Conservation (phyloP, 176 grass and related monocot genomes). For the Paspalum notatum region DNA sequence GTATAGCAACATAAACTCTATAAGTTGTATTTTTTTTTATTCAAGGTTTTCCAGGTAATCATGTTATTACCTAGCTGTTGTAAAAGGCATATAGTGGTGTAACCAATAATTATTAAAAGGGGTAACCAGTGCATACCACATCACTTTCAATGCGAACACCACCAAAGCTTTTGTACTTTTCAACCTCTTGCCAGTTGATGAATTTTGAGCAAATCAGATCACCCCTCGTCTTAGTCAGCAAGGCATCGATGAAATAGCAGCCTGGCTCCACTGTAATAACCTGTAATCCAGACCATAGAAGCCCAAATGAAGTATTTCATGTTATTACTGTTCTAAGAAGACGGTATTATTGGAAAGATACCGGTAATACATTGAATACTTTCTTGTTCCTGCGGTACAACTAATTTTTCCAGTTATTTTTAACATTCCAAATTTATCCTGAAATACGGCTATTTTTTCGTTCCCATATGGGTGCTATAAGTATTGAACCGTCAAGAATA, state of each 20-base stretch:
- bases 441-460: too few species aligned
- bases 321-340: neutral
- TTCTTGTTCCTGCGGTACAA: slow-evolving; percentile 11
- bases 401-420: neutral
- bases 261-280: slow-evolving; percentile 97
- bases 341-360: neutral
- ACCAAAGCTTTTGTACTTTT: slow-evolving; percentile 78
- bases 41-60: slow-evolving; percentile 11
- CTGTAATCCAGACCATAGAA: slow-evolving; percentile 55
- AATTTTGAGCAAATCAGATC: slow-evolving; percentile 67
- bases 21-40: neutral
- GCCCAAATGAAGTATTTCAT: slow-evolving; percentile 22
- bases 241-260: slow-evolving; percentile 90
- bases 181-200: slow-evolving; percentile 74
- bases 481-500: too few species aligned
- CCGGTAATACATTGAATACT: neutral
- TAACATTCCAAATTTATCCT: too few species aligned
- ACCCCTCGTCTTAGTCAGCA: slow-evolving; percentile 61
- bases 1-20: neutral
- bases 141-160: slow-evolving; percentile 96
- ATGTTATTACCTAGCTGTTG: neutral
- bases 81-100: neutral
- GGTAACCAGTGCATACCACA: slow-evolving; percentile 65
- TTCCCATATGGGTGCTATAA: too few species aligned
- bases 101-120: neutral